These are phyloP conservation scores for Verticillium dahliae DNA, from an alignment of 2,329 filamentous ascomycete genomes.

Conservation along the genomic window DNA sequence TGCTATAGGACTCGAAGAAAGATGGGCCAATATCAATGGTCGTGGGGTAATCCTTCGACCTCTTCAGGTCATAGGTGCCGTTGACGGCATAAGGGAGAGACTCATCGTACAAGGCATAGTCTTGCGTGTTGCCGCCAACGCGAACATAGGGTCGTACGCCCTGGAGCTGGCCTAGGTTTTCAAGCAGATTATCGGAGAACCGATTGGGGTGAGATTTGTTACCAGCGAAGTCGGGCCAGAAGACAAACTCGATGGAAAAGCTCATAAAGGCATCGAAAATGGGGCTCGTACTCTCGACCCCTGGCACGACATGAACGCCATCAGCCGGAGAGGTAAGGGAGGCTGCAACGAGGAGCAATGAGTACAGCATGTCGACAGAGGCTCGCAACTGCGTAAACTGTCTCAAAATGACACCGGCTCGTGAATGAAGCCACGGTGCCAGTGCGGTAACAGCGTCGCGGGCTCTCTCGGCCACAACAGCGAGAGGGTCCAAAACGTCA, in stretches of 20 bases:
- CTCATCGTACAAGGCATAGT: slow-evolving; percentile 54
- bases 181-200: slow-evolving; percentile 54
- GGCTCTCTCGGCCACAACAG: not conserved
- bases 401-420: not conserved
- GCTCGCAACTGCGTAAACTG: not conserved
- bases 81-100: slow-evolving; percentile 42
- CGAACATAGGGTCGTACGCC: slow-evolving; percentile 54
- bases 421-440: not conserved
- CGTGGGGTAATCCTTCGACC: slow-evolving; percentile 53
- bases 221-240: slow-evolving; percentile 45
- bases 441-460: not conserved
- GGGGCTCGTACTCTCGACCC: slow-evolving; percentile 1
- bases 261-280: slow-evolving; percentile 37
- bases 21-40: slow-evolving; percentile 53
- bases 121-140: slow-evolving; percentile 62
- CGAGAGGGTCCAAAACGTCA: not conserved
- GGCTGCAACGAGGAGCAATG: not conserved
- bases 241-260: slow-evolving; percentile 44
- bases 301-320: slow-evolving; percentile 1
- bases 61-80: slow-evolving; percentile 41
- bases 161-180: slow-evolving; percentile 46
- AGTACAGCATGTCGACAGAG: not conserved
- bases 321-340: not conserved
- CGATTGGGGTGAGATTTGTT: slow-evolving; percentile 48
- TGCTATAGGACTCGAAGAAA: slow-evolving; percentile 57